Percentiles rank a stretch among this genome's conserved stretches.
Evolutionary conservation across 345 rosid species (phyloP).

Genomic region (Pugionium cornutum): DNA sequence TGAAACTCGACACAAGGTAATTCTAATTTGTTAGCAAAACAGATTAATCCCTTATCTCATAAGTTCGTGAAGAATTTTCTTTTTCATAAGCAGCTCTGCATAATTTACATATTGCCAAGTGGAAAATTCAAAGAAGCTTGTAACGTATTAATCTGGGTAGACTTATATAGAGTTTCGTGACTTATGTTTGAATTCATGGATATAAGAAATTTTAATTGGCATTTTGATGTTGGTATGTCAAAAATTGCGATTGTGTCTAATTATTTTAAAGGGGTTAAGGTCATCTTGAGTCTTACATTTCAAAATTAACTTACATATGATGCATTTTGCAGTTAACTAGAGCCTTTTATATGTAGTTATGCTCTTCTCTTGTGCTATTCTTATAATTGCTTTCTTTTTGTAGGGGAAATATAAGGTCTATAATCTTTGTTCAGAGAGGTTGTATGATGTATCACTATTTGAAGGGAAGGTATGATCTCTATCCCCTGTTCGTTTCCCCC

Average conservation of each 20-base stretch:
- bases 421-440: constrained; percentile 88
- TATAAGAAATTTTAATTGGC: not conserved
- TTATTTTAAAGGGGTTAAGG: not conserved
- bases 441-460: constrained; percentile 83
- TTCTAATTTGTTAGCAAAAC: constrained; percentile 10
- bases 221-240: constrained; percentile 5
- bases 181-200: too few species aligned
- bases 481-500: not conserved
- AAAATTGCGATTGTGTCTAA: not conserved
- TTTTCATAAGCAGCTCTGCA: too few species aligned
- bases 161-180: too few species aligned
- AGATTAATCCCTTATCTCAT: too few species aligned
- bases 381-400: constrained; percentile 28
- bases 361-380: constrained; percentile 9
- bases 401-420: constrained; percentile 89
- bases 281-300: not conserved
- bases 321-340: constrained; percentile 7
- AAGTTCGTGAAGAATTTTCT: too few species aligned
- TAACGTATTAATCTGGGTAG: too few species aligned
- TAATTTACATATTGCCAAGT: too few species aligned
- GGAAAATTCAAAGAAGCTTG: too few species aligned
- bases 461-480: constrained; percentile 72
- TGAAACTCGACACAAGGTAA: constrained; percentile 87
- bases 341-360: not conserved
- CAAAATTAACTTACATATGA: constrained; percentile 1